Evolutionary conservation across 495 filamentous ascomycete genomes (phyloP).

Genomic region (Penicillium herquei): DNA sequence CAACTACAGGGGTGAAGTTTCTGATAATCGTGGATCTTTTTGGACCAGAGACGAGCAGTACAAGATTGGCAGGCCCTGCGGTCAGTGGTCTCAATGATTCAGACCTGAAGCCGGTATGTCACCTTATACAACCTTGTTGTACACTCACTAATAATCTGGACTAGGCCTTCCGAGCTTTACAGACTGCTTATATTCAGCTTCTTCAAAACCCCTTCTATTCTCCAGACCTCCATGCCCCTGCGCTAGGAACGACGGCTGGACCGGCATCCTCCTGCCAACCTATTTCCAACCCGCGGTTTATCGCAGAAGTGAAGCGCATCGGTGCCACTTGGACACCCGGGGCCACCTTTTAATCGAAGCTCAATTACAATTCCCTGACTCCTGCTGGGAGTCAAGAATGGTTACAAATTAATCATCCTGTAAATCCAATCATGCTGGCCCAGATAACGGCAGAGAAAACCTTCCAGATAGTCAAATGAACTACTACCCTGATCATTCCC

Average conservation of each 20-base stretch:
- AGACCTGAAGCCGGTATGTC: slow-evolving; percentile 73
- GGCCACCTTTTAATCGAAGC: slow-evolving; percentile 33
- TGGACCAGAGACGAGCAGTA: slow-evolving; percentile 44
- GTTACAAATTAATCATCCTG: too few relatives aligned
- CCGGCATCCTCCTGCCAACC: slow-evolving; percentile 44
- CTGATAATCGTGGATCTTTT: slow-evolving; percentile 85
- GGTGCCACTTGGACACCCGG: slow-evolving; percentile 66
- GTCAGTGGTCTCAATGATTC: slow-evolving; percentile 67
- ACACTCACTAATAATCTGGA: neutral
- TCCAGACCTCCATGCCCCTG: slow-evolving; percentile 75
- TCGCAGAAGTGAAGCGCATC: slow-evolving; percentile 77
- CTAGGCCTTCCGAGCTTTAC: slow-evolving; percentile 85
- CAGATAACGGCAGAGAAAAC: too few relatives aligned
- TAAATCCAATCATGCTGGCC: too few relatives aligned
- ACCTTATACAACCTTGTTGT: neutral
- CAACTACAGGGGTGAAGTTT: slow-evolving; percentile 92
- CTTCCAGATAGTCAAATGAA: too few relatives aligned
- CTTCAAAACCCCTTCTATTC: slow-evolving; percentile 95
- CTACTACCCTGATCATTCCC: too few relatives aligned
- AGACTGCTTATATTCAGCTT: slow-evolving; percentile 84
- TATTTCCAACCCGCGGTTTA: slow-evolving; percentile 80
- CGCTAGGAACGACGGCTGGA: slow-evolving; percentile 27
- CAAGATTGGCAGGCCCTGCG: slow-evolving; percentile 30
- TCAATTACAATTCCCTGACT: neutral
- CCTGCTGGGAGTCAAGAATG: neutral